Percentiles rank a stretch among this genome's conserved stretches.
These are phyloP conservation scores for Phytophthora aleatoria DNA, from an alignment of 352 stramenopile genomes.

Conservation along the genomic window DNA sequence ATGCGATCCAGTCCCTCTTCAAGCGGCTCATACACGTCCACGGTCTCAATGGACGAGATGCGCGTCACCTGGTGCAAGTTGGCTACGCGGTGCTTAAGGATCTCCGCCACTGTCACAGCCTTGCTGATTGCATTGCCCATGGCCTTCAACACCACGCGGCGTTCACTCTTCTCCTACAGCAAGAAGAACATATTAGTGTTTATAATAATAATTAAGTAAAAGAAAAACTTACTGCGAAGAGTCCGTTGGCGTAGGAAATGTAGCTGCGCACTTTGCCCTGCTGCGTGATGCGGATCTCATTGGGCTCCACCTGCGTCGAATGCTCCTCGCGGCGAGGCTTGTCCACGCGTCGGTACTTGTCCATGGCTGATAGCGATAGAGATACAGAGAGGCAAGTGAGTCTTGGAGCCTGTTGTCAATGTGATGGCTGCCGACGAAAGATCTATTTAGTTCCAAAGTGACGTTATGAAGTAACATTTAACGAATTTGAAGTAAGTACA, in stretches of 20 bases:
- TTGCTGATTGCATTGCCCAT: conserved; percentile 89
- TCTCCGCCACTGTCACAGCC: conserved; percentile 83
- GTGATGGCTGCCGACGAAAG: conserved; percentile 39
- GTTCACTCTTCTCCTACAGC: conserved; percentile 68
- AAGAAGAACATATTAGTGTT: conserved; percentile 12
- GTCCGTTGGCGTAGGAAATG: conserved; percentile 78
- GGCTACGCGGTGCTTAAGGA: conserved; percentile 79
- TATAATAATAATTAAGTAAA: conserved; percentile 1
- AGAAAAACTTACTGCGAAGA: conserved; percentile 56
- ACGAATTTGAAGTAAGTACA: conserved; percentile 2
- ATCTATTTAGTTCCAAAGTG: conserved; percentile 30
- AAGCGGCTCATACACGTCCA: conserved; percentile 85
- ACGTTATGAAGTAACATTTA: conserved; percentile 29
- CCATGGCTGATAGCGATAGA: conserved; percentile 44
- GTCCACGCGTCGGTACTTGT: conserved; percentile 86
- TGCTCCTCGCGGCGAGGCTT: conserved; percentile 61
- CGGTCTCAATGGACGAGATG: conserved; percentile 79
- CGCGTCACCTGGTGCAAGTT: conserved; percentile 79
- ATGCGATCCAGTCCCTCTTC: conserved; percentile 86
- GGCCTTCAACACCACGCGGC: conserved; percentile 69
- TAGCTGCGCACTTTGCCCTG: conserved; percentile 83
- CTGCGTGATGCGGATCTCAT: conserved; percentile 87
- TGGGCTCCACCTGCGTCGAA: conserved; percentile 46
- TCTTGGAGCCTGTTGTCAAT: conserved; percentile 16
- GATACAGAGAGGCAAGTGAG: conserved; percentile 5